These are phyloP conservation scores for Vaccinium corymbosum DNA, from an alignment of 148 eudicot genomes.

Conservation along the genomic window DNA sequence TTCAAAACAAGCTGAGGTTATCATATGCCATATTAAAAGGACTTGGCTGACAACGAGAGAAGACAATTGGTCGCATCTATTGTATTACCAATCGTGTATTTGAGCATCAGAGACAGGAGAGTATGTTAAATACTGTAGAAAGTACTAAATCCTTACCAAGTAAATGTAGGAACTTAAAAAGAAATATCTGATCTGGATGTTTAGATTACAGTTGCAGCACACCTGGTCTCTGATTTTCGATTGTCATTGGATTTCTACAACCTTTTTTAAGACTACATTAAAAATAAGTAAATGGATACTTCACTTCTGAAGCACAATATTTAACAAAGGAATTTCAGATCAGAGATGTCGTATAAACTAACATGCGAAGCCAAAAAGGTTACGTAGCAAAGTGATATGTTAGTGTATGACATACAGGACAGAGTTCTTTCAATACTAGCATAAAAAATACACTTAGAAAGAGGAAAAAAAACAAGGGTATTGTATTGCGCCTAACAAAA, in stretches of 20 bases:
- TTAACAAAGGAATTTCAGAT: neutral
- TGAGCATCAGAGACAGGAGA: neutral
- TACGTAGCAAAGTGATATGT: neutral
- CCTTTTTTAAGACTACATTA: neutral
- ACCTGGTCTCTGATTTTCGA: neutral
- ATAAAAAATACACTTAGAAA: neutral
- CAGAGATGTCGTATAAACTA: neutral
- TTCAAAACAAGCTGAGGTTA: neutral
- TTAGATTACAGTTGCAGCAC: neutral
- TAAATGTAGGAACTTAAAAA: neutral
- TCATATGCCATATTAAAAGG: neutral
- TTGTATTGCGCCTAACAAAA: neutral
- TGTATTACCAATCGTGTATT: neutral
- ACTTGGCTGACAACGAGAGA: neutral
- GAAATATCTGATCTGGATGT: neutral
- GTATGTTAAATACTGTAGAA: neutral
- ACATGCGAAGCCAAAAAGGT: neutral
- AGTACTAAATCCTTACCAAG: neutral
- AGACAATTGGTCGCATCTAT: neutral
- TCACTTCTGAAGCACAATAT: neutral
- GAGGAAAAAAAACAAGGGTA: neutral
- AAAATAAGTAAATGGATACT: neutral
- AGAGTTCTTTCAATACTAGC: neutral
- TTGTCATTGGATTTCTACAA: neutral
- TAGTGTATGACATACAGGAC: neutral